Percentiles rank a stretch among this genome's conserved stretches.
Conservation (phyloP, 164 flowering plant genomes). For the Sextonia rubra region DNA sequence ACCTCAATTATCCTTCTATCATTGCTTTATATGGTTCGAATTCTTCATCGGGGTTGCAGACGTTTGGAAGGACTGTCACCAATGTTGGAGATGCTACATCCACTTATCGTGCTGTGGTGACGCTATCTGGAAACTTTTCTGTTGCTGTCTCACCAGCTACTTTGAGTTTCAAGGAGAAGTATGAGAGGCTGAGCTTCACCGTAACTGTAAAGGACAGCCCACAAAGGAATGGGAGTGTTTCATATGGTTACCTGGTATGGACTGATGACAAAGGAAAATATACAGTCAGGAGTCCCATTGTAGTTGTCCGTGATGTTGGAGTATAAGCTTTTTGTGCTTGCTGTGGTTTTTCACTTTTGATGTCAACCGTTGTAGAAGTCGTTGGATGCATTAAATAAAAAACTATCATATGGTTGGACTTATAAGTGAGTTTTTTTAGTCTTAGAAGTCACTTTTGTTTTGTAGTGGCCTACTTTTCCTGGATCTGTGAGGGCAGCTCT, state of each 20-base stretch:
- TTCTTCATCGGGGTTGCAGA: slow-evolving; percentile 12
- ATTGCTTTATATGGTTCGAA: slow-evolving; percentile 36
- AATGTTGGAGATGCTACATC: slow-evolving; percentile 44
- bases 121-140: slow-evolving; percentile 25
- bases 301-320: slow-evolving; percentile 5
- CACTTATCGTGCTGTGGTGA: slow-evolving; percentile 36
- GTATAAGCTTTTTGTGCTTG: not conserved
- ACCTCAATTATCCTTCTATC: slow-evolving; percentile 72
- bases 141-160: slow-evolving; percentile 41
- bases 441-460: too few species aligned
- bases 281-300: slow-evolving; percentile 47
- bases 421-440: too few species aligned
- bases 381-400: too few species aligned
- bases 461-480: too few species aligned
- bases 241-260: slow-evolving; percentile 36
- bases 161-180: slow-evolving; percentile 37
- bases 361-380: too few species aligned
- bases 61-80: slow-evolving; percentile 52
- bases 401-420: too few species aligned
- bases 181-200: slow-evolving; percentile 41
- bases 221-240: not conserved
- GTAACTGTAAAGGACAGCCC: slow-evolving; percentile 21
- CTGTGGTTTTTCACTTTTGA: too few species aligned
- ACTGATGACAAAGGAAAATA: slow-evolving; percentile 27
- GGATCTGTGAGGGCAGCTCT: too few species aligned